phyloP scores from a whole-genome alignment of 2,329 filamentous ascomycete genomes.

The Beauveria scarabaeidicola region DNA sequence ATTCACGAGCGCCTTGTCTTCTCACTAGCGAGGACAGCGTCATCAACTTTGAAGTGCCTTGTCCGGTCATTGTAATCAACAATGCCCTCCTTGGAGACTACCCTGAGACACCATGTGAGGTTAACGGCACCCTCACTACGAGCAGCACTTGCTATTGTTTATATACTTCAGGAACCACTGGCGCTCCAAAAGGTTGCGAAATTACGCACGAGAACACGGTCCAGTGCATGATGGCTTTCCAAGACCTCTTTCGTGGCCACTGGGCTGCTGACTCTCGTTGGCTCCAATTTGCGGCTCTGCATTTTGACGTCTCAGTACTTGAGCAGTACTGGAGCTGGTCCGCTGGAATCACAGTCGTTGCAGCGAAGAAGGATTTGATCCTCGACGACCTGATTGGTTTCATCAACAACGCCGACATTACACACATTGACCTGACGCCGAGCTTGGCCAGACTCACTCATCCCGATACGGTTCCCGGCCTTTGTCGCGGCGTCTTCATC shows the following conservation, averaged over 20 bases:
- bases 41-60: conserved; percentile 25
- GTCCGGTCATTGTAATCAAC: conserved; percentile 26
- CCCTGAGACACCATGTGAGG: conserved; percentile 13
- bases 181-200: conserved; percentile 78
- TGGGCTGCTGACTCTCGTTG: conserved; percentile 70
- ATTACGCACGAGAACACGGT: conserved; percentile 84
- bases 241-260: conserved; percentile 64
- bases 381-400: conserved; percentile 72
- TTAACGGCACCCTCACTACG: conserved; percentile 18
- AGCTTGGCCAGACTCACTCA: conserved; percentile 72
- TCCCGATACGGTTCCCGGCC: conserved; percentile 69
- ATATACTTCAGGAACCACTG: conserved; percentile 83
- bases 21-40: conserved; percentile 39
- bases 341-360: conserved; percentile 75
- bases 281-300: conserved; percentile 89
- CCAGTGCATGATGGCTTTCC: conserved; percentile 83
- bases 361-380: conserved; percentile 74
- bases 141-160: conserved; percentile 69
- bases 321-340: conserved; percentile 97
- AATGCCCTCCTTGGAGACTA: conserved; percentile 21
- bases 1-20: conserved; percentile 59
- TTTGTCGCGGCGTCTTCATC: conserved; percentile 82
- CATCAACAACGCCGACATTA: conserved; percentile 66
- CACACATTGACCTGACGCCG: conserved; percentile 86
- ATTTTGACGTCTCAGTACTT: conserved; percentile 88